phyloP scores from a whole-genome alignment of 371 early-diverging fungal genomes.

The Apophysomyces elegans region DNA sequence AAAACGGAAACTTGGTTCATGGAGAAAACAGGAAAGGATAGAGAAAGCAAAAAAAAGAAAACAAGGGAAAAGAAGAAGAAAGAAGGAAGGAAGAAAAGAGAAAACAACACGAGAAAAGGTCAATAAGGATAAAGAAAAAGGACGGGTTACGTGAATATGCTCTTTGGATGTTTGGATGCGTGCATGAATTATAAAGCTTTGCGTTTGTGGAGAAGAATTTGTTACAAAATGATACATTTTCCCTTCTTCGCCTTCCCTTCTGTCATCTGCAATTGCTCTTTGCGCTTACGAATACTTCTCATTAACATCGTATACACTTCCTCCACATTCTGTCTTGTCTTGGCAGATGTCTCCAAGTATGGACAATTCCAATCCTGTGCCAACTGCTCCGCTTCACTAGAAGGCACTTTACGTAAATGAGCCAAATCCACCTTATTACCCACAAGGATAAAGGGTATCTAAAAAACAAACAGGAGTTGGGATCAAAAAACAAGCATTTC shows the following conservation, averaged over 20 bases:
- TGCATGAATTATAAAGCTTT: neutral
- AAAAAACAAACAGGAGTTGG: neutral
- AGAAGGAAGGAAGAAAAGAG: neutral
- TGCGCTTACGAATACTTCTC: slow-evolving; percentile 43
- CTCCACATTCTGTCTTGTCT: slow-evolving; percentile 82
- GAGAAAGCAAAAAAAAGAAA: neutral
- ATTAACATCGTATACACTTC: slow-evolving; percentile 76
- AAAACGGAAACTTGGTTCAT: neutral
- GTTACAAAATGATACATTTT: slow-evolving; percentile 27
- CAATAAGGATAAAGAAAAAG: neutral
- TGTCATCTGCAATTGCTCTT: slow-evolving; percentile 27
- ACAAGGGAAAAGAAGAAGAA: neutral
- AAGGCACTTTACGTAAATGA: slow-evolving; percentile 67
- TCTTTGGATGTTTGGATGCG: slow-evolving; percentile 7
- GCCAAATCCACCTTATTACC: slow-evolving; percentile 88
- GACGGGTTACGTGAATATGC: neutral
- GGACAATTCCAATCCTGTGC: slow-evolving; percentile 81
- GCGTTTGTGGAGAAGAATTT: neutral
- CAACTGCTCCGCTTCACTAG: slow-evolving; percentile 64
- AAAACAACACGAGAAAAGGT: neutral
- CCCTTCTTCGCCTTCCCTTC: slow-evolving; percentile 32
- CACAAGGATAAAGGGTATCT: slow-evolving; percentile 81
- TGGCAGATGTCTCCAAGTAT: slow-evolving; percentile 85
- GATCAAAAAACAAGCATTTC: slow-evolving; percentile 6
- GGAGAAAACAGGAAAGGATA: slow-evolving; percentile 2